Percentiles rank a stretch among this genome's conserved stretches.
These are phyloP conservation scores for Xylariaceae sp. DNA, from an alignment of 2,329 filamentous ascomycete genomes.

Conservation along the genomic window DNA sequence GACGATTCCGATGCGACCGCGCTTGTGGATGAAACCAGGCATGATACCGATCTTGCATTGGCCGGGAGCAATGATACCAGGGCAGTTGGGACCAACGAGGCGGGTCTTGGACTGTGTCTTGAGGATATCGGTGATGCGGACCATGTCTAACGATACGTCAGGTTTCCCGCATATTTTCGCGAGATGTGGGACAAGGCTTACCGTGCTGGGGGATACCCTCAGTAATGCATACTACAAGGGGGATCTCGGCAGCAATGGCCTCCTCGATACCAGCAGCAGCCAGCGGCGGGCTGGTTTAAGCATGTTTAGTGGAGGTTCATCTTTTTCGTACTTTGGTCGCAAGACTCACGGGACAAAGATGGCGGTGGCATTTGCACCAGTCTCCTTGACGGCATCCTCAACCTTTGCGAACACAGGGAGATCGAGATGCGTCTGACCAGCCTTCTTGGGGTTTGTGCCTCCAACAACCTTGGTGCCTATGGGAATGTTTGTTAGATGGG, in stretches of 20 bases:
- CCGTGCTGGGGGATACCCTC: slow-evolving; percentile 97
- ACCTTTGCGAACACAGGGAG: slow-evolving; percentile 92
- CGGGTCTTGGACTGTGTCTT: slow-evolving; percentile 97
- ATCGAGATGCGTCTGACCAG: slow-evolving; percentile 81
- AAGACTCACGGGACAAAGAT: slow-evolving; percentile 85
- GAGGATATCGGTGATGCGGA: slow-evolving; percentile 95
- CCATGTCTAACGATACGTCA: slow-evolving; percentile 70
- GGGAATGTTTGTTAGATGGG: slow-evolving; percentile 30
- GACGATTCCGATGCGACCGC: slow-evolving; percentile 96
- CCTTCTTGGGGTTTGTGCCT: slow-evolving; percentile 99
- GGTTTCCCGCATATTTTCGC: slow-evolving; percentile 2
- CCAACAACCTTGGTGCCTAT: slow-evolving; percentile 94
- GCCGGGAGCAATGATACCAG: slow-evolving; percentile 88
- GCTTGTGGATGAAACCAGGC: slow-evolving; percentile 99
- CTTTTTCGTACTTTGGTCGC: background rate
- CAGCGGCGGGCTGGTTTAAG: slow-evolving; percentile 66
- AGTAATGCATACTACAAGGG: slow-evolving; percentile 94
- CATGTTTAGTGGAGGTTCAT: slow-evolving; percentile 4
- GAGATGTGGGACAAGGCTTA: slow-evolving; percentile 41
- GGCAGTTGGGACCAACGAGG: slow-evolving; percentile 96
- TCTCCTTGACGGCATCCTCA: slow-evolving; percentile 81
- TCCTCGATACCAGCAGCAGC: slow-evolving; percentile 96
- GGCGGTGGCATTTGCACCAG: slow-evolving; percentile 84
- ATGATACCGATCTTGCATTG: slow-evolving; percentile 99
- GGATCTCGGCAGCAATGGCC: slow-evolving; percentile 87